These are phyloP conservation scores for Pleurotus djamor DNA, from an alignment of 768 basidiomycete genomes.

Conservation along the genomic window DNA sequence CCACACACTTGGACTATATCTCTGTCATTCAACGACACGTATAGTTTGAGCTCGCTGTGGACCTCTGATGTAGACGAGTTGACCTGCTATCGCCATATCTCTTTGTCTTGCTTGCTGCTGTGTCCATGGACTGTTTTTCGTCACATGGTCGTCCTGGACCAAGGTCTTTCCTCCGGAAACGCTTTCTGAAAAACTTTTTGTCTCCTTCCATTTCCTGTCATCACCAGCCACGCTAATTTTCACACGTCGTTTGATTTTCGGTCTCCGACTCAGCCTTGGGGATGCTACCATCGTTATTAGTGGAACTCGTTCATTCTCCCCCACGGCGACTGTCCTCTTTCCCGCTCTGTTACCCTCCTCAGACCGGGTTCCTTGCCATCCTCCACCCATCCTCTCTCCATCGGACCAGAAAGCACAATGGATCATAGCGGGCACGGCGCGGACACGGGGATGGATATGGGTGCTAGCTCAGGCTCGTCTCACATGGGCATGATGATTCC, in stretches of 20 bases:
- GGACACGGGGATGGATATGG: slow-evolving; percentile 2
- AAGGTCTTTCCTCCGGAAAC: too few relatives aligned
- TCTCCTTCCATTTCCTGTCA: slow-evolving; percentile 1
- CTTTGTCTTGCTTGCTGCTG: not conserved
- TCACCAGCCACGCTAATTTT: not conserved
- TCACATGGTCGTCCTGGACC: not conserved
- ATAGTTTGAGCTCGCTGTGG: not conserved
- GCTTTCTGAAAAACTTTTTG: not conserved
- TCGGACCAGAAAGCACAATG: not conserved
- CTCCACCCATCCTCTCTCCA: not conserved
- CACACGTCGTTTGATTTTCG: not conserved
- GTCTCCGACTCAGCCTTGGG: not conserved
- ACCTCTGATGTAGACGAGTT: not conserved
- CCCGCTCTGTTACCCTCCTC: slow-evolving; percentile 1
- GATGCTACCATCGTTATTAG: not conserved
- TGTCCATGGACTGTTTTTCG: not conserved
- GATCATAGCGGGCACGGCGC: not conserved
- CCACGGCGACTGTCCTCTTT: not conserved
- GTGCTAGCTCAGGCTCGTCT: slow-evolving; percentile 12
- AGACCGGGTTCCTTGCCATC: not conserved
- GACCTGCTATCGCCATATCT: not conserved
- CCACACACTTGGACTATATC: not conserved
- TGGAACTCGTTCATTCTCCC: not conserved
- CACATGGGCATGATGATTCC: slow-evolving; percentile 50
- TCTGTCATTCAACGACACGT: not conserved